Evolutionary conservation across 345 rosid species (phyloP).

Genomic region (Hypericum androsaemum): DNA sequence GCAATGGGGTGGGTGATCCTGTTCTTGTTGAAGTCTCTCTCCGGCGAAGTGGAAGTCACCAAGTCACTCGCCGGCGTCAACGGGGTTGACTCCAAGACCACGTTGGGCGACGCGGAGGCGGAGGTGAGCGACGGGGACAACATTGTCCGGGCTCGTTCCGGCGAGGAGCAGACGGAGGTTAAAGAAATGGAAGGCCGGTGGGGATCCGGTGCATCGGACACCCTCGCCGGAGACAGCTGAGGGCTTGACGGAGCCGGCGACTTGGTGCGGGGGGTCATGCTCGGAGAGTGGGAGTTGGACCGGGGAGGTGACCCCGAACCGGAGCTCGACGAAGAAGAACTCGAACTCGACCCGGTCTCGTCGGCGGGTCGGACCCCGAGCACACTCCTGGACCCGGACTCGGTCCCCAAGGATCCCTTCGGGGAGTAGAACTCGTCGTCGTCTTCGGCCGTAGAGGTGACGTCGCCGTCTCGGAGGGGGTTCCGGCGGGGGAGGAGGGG

Average conservation of each 20-base stretch:
- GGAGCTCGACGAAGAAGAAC: slow-evolving; percentile 7
- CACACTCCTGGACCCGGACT: slow-evolving; percentile 60
- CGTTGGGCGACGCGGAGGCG: slow-evolving; percentile 8
- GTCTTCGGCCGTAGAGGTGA: slow-evolving; percentile 48
- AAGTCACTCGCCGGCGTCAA: not conserved
- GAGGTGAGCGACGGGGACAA: slow-evolving; percentile 13
- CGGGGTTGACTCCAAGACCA: not conserved
- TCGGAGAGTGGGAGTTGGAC: slow-evolving; percentile 51
- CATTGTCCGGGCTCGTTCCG: slow-evolving; percentile 7
- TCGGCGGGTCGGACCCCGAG: slow-evolving; percentile 14
- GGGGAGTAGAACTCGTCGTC: slow-evolving; percentile 94
- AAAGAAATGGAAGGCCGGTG: not conserved
- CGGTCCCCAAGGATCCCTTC: slow-evolving; percentile 58
- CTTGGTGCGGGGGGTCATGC: slow-evolving; percentile 48
- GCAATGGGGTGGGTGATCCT: slow-evolving; percentile 8
- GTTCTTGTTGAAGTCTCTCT: not conserved
- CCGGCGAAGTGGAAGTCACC: not conserved
- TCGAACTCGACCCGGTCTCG: slow-evolving; percentile 32
- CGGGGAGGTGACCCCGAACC: too few relatives aligned
- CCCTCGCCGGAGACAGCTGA: slow-evolving; percentile 14
- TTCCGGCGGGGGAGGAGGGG: slow-evolving; percentile 58
- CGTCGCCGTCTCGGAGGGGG: slow-evolving; percentile 32
- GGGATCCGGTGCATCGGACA: not conserved
- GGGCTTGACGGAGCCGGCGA: slow-evolving; percentile 29
- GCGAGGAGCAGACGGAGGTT: not conserved